Conservation (phyloP, 805 yeast genomes). For the Candida golubevii region DNA sequence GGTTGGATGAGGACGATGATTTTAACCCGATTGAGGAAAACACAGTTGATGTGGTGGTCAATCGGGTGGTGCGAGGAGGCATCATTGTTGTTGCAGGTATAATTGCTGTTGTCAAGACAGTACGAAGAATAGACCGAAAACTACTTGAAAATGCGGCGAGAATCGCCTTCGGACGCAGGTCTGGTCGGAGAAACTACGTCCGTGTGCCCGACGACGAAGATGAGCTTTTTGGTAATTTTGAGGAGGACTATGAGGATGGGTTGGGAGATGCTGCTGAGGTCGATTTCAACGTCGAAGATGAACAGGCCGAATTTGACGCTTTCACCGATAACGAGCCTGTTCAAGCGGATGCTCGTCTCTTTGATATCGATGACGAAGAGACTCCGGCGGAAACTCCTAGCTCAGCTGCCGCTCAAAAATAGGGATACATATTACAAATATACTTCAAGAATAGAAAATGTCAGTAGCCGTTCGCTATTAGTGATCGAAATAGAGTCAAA, state of each 20-base stretch:
- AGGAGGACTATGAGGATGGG: constrained; percentile 39
- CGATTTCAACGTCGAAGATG: constrained; percentile 21
- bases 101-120: constrained; percentile 31
- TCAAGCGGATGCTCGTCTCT: constrained; percentile 24
- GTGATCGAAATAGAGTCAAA: no score
- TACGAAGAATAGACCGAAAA: constrained; percentile 30
- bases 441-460: neutral
- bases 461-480: no score
- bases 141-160: constrained; percentile 30
- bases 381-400: neutral
- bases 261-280: constrained; percentile 28
- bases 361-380: constrained; percentile 28
- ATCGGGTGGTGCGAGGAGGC: constrained; percentile 55
- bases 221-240: constrained; percentile 38
- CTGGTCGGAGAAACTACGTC: constrained; percentile 39
- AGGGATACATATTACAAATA: no score
- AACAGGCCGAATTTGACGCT: constrained; percentile 16
- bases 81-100: constrained; percentile 42
- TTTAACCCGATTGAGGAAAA: constrained; percentile 62
- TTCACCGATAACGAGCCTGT: constrained; percentile 10
- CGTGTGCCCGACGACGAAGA: constrained; percentile 40
- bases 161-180: constrained; percentile 31
- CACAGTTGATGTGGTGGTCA: constrained; percentile 53
- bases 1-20: constrained; percentile 65
- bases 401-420: no score